Base-by-base conservation (phyloP, 2,329 filamentous ascomycete species). In the Fusarium begoniae region DNA sequence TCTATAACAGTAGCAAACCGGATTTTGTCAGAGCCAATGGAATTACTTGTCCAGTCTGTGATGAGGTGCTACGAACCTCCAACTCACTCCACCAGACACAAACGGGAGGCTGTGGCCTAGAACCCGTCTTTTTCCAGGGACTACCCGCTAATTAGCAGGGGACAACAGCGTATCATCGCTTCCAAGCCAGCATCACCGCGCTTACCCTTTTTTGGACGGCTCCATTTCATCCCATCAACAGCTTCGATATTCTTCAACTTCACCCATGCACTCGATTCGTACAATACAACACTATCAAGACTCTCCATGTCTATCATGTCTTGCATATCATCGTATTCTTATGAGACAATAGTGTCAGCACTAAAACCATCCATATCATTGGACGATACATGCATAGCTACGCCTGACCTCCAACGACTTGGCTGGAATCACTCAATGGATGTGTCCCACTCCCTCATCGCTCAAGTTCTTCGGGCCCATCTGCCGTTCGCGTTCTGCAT, bases 241-340 rank as follows among this genome's bases (percentile, higher is more conserved):
- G 47, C 55, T 62, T 48, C 38, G 45, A 68, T 65, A 40, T 65
- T 74, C 71, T 66, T 65, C 69, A 73, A 69, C 73, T 58, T 70
- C 53, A 56, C 70, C 63, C 71, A 57, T 70, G 57, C 59, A 32
- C 37, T 45, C 30, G 8, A 54, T 40, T 37, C 13, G 22, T 22
- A 50, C 28, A 32, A 37, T 37, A 40, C 37, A 44, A 61, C 66
- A 43, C 57, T 55, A 51, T 30, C 48, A 30, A 30, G 40, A 38
- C 24, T 24, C 30, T 40, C 10, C 26, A 18, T n/a, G 9, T 24
- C 18, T 61, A 41, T 20, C 38, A 44, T n/a, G 12, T 28, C 13
- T 38, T 28, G 13, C 40, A 67, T n/a, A 22, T 22, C 26, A 24
- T 45, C 22, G 35, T 45, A 37, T 28, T 37, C 10, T 18, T 40